Conservation (phyloP, 768 basidiomycete species). For the Paxillus rubicundulus region DNA sequence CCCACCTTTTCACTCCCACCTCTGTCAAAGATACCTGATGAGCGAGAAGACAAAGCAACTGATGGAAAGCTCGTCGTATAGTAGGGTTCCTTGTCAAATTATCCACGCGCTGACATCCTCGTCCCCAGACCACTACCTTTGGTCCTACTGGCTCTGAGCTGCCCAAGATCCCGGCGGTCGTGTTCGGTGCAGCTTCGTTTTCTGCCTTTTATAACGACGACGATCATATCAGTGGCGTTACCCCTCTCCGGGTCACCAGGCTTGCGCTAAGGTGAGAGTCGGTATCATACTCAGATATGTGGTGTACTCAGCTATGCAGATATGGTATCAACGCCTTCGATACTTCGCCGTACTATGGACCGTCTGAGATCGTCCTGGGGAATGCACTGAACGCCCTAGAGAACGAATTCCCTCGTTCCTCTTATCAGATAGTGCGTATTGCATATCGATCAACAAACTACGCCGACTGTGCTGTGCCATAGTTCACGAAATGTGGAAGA, state of each 20-base stretch:
- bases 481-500: conserved; percentile 89
- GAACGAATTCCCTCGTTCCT: conserved; percentile 70
- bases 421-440: conserved; percentile 64
- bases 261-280: conserved; percentile 67
- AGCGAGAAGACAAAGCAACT: conserved; percentile 38
- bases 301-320: conserved; percentile 34
- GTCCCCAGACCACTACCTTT: conserved; percentile 26
- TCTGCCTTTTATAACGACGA: conserved; percentile 65
- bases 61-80: conserved; percentile 35
- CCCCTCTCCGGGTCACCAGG: conserved; percentile 64
- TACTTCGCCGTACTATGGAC: conserved; percentile 78
- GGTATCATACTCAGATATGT: background rate
- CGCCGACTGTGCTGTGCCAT: background rate
- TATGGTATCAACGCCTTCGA: conserved; percentile 84
- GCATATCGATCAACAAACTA: background rate
- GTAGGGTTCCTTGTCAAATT: background rate
- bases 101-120: conserved; percentile 6
- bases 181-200: conserved; percentile 74
- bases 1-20: conserved; percentile 39
- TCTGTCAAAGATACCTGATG: conserved; percentile 41
- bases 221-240: conserved; percentile 50
- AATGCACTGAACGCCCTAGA: conserved; percentile 57
- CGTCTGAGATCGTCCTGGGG: conserved; percentile 76
- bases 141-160: conserved; percentile 30
- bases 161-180: conserved; percentile 45